Evolutionary conservation across 345 rosid genomes (phyloP).

Genomic region (Luvunga scandens): DNA sequence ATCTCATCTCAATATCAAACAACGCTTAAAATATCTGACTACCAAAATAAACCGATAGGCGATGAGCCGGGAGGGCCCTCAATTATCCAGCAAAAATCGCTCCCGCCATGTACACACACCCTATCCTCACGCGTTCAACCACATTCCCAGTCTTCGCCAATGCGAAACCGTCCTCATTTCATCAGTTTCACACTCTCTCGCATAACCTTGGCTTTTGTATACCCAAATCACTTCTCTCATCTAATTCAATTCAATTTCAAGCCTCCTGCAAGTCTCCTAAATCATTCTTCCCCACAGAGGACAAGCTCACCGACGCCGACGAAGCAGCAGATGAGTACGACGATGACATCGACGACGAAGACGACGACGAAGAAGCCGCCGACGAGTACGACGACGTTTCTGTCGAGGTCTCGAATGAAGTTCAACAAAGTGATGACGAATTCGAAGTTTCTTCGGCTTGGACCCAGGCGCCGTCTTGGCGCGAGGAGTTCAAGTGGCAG

Average conservation of each 20-base stretch:
- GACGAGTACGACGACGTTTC: conserved; percentile 63
- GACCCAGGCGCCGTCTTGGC: conserved; percentile 21
- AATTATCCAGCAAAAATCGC: conserved; percentile 21
- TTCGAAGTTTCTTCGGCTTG: conserved; percentile 35
- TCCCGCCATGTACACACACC: conserved; percentile 61
- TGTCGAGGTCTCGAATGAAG: conserved; percentile 36
- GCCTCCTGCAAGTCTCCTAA: conserved; percentile 41
- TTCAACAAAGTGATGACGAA: conserved; percentile 50
- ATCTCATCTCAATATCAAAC: too few species aligned
- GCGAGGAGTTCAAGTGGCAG: conserved; percentile 53
- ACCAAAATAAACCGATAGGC: not conserved
- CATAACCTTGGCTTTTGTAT: conserved; percentile 23
- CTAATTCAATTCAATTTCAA: conserved; percentile 14
- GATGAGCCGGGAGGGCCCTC: not conserved
- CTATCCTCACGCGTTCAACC: conserved; percentile 39
- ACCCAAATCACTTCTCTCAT: conserved; percentile 31
- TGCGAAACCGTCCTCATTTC: conserved; percentile 25
- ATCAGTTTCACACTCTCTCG: conserved; percentile 17
- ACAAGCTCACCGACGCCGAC: conserved; percentile 63
- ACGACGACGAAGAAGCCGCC: conserved; percentile 48
- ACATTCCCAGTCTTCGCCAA: conserved; percentile 13
- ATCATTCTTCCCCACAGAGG: conserved; percentile 44
- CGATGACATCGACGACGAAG: conserved; percentile 39
- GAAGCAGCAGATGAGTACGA: conserved; percentile 50
- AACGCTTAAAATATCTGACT: not conserved